Evolutionary conservation across 2,329 filamentous ascomycete species (phyloP).

Genomic region (Davidsoniella neocaledoniae): DNA sequence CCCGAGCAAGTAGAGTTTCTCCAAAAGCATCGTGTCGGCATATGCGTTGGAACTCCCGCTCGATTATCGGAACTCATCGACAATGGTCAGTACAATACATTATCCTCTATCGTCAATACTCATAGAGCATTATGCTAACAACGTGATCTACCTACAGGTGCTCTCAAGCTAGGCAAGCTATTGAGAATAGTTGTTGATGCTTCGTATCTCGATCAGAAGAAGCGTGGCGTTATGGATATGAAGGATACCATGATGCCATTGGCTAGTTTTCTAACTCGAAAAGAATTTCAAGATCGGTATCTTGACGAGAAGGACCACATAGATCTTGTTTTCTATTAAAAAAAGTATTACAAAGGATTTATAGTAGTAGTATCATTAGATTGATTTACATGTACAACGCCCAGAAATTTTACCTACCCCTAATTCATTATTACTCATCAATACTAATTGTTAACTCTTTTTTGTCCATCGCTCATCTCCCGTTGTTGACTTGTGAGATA

Average conservation of each 20-base stretch:
- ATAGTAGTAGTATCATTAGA: not conserved
- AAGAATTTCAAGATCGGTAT: slow-evolving; percentile 57
- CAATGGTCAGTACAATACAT: slow-evolving; percentile 39
- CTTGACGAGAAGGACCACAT: slow-evolving; percentile 38
- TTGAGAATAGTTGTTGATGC: slow-evolving; percentile 76
- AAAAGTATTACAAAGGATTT: not conserved
- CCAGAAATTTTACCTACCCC: not conserved
- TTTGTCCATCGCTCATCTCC: no score
- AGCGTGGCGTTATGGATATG: slow-evolving; percentile 87
- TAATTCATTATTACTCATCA: not conserved
- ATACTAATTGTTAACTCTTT: no score
- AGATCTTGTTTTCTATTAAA: slow-evolving; percentile 47
- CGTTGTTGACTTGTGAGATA: no score
- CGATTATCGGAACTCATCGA: slow-evolving; percentile 70
- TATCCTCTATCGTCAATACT: not conserved
- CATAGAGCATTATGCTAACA: not conserved
- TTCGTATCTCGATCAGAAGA: slow-evolving; percentile 88
- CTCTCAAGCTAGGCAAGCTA: slow-evolving; percentile 52
- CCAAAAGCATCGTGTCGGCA: slow-evolving; percentile 52
- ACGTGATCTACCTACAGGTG: slow-evolving; percentile 26
- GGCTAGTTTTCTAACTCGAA: slow-evolving; percentile 52
- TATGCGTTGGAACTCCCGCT: slow-evolving; percentile 80
- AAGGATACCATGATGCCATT: slow-evolving; percentile 77
- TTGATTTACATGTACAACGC: not conserved
- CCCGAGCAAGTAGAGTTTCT: slow-evolving; percentile 69